A percentile compares a stretch with the other conserved stretches of the same genome.
phyloP scores from a whole-genome alignment of 2,329 filamentous ascomycete species.

The Lachnellula occidentalis region DNA sequence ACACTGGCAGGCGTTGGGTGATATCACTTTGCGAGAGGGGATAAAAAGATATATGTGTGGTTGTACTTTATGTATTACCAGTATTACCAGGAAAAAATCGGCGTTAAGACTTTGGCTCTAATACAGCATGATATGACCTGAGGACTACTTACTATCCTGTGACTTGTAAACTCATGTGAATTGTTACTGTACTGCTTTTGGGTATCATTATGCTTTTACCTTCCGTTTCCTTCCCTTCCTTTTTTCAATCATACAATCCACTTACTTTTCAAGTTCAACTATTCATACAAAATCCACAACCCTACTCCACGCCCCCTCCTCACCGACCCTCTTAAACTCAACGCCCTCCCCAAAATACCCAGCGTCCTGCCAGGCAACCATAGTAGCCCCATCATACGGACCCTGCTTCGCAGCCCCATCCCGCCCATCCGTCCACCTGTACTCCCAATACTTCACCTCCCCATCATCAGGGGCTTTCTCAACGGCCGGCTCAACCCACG shows the following conservation, averaged over 20 bases:
- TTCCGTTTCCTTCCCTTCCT: background rate
- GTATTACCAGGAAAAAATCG: slow-evolving; percentile 6
- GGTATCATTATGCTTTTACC: background rate
- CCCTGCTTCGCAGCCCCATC: slow-evolving; percentile 77
- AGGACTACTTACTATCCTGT: background rate
- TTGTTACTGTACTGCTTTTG: background rate
- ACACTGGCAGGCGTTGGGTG: slow-evolving; percentile 9
- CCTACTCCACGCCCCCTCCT: slow-evolving; percentile 37
- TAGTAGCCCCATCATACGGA: slow-evolving; percentile 77
- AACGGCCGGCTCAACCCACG: slow-evolving; percentile 61
- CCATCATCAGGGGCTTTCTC: slow-evolving; percentile 26
- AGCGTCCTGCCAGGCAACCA: slow-evolving; percentile 86
- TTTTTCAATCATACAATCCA: background rate
- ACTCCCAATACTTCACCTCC: slow-evolving; percentile 67
- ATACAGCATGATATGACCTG: background rate
- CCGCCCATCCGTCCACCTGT: slow-evolving; percentile 82
- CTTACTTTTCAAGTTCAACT: too few relatives aligned
- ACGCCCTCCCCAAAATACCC: slow-evolving; percentile 92
- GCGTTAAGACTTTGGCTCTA: slow-evolving; percentile 1
- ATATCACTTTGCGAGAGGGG: background rate
- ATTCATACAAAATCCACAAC: slow-evolving; percentile 31
- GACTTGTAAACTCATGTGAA: background rate
- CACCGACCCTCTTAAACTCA: slow-evolving; percentile 62
- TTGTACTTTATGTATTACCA: slow-evolving; percentile 13
- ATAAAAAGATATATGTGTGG: slow-evolving; percentile 8